Base-by-base conservation (phyloP, 345 rosid species). In the Nephelium lappaceum region DNA sequence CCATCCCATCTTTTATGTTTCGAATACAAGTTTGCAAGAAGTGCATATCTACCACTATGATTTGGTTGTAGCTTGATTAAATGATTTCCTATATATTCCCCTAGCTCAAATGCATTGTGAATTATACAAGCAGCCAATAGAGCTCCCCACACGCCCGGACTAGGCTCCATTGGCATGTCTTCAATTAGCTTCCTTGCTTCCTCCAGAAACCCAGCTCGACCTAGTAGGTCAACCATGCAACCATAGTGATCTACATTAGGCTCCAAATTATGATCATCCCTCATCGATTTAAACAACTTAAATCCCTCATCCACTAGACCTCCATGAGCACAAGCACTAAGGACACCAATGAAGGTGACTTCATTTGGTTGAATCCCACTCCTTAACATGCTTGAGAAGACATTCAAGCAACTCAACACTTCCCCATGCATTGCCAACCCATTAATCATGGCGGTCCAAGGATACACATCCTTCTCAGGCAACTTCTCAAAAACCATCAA, bases 371-470 rank as follows among this genome's bases (percentile, higher is more conserved):
- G 80, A 62, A 67, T 67, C 47, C 82, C 90, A 12, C 74, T 78
- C 55, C 71, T 67, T 27, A 78, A 27, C 91, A 88, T 87, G 57
- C 81, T 77, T 16, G 57, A 15, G 51, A 87, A 88, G 79, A 88
- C 75, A 38, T 77, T 72, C 71, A 87, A 55, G 31, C 88, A 82
- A 53, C 72, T 79, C 38, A 60, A 58, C 15, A 84, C 86, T 42
- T 65, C 81, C 18, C 93, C 91, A 81, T 90, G 86, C 77, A 82
- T 64, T 0, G 91, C 87, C 25, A 88, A 81, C 38, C 93, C 93
- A 76, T 92, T 95, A 85, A 93, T 90, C 91, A 92, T 91, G 38
- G 85, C 73, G 69, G 90, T 92, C 97, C 95, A 92, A 57, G 92
- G 79, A 71, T 91, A 92, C 39, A 86, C 73, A 83, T 92, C 93